A percentile compares a stretch with the other conserved stretches of the same genome.
Evolutionary conservation across 495 filamentous ascomycete genomes (phyloP).

Genomic region (Aspergillus ellipticus): DNA sequence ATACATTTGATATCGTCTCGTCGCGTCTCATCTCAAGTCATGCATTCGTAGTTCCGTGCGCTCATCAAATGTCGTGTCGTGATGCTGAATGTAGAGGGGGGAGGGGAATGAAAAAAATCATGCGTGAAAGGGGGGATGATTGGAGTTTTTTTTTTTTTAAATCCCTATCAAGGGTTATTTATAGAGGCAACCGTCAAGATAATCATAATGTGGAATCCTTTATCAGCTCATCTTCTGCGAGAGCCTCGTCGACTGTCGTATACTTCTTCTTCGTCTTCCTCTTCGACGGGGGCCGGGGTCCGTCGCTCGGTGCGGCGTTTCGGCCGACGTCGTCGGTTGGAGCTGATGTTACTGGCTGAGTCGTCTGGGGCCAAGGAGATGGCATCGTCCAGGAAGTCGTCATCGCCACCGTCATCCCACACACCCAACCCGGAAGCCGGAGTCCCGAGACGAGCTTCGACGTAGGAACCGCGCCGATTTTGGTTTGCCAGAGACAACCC

Average conservation of each 20-base stretch:
- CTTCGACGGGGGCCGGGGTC: constrained; percentile 81
- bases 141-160: background rate
- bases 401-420: constrained; percentile 56
- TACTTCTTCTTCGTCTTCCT: constrained; percentile 65
- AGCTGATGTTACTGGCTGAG: constrained; percentile 83
- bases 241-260: constrained; percentile 30
- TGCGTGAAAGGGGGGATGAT: background rate
- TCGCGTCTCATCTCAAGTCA: background rate
- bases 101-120: background rate
- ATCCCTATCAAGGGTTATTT: too few species aligned
- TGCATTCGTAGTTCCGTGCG: background rate
- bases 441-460: constrained; percentile 55
- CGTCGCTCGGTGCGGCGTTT: constrained; percentile 68
- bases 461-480: constrained; percentile 54
- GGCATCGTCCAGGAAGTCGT: constrained; percentile 55
- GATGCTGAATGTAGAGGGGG: background rate
- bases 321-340: constrained; percentile 63
- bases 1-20: background rate
- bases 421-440: constrained; percentile 44
- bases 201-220: background rate
- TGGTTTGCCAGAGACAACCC: constrained; percentile 76
- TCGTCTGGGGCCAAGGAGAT: constrained; percentile 69
- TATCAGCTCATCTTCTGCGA: constrained; percentile 24
- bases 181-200: too few species aligned
- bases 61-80: background rate